Percentiles rank a stretch among this genome's conserved stretches.
Evolutionary conservation across 768 basidiomycete genomes (phyloP).

Genomic region (Mycena metata): DNA sequence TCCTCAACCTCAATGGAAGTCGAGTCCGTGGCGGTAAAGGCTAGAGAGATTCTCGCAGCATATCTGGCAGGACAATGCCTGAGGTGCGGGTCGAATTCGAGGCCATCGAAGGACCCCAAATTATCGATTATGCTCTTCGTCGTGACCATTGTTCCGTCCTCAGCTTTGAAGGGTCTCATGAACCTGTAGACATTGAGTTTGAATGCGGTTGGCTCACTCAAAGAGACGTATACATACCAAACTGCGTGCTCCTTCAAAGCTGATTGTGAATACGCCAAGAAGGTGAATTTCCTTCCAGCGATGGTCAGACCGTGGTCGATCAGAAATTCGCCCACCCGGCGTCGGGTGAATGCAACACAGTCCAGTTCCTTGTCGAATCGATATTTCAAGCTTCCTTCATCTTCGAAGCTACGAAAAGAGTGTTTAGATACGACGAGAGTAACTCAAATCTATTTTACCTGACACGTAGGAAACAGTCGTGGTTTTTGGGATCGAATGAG

Average conservation of each 20-base stretch:
- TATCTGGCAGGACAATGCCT: constrained; percentile 77
- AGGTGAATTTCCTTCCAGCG: constrained; percentile 67
- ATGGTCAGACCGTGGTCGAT: constrained; percentile 63
- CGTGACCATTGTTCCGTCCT: constrained; percentile 46
- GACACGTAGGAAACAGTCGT: constrained; percentile 73
- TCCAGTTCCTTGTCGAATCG: constrained; percentile 71
- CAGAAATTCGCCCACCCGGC: constrained; percentile 61
- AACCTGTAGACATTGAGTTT: constrained; percentile 60
- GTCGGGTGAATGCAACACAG: constrained; percentile 61
- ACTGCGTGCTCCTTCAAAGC: constrained; percentile 78
- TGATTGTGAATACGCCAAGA: constrained; percentile 82
- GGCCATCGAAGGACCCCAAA: constrained; percentile 67
- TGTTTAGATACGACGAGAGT: background rate
- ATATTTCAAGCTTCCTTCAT: constrained; percentile 67
- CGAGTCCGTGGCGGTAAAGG: constrained; percentile 81
- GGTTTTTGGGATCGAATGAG: constrained; percentile 56
- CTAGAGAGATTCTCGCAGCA: constrained; percentile 79
- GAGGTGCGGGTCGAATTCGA: constrained; percentile 59
- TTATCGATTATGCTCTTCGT: constrained; percentile 66
- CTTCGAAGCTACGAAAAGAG: constrained; percentile 57
- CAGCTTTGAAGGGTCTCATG: constrained; percentile 65
- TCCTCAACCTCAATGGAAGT: constrained; percentile 64
- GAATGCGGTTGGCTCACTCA: background rate
- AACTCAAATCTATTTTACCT: constrained; percentile 30
- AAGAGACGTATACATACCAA: constrained; percentile 53